Evolutionary conservation across 331 rosid species (phyloP), one percentile per base, ranked within the genome.

Genomic region (Telfairia occidentalis): DNA sequence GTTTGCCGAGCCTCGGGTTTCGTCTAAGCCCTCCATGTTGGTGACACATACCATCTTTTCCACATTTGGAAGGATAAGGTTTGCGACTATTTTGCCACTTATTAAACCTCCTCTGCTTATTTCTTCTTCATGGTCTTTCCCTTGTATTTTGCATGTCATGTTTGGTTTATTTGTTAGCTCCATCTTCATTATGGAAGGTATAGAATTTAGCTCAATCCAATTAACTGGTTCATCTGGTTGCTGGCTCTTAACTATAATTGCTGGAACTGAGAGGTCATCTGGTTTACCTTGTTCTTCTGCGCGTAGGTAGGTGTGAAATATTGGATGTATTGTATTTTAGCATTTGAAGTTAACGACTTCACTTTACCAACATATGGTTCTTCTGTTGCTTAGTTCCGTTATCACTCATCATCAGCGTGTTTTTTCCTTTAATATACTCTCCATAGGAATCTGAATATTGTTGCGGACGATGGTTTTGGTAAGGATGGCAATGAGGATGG

Each of bases 1-100:
- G 98, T 94, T 94, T 52, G 89, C 97, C 0, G 98, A 94, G 84
- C 96, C 97, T 0, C 77, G 91, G 75, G 97, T 94, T 85, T 94
- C 97, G 13, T 94, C 98, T 0, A 91, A 94, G 85, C 96, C 96
- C 78, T 94, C 98, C 50, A 84, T 89, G 95, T 87, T 94, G 54
- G 98, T 94, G 28, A 89, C 96, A 5, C 98, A 91, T 76, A 89
- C 98, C 71, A 91, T 94, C 58, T 94, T 94, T 71, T 89, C 97
- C 1, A 84, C 92, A 26, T 92, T 94, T 77, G 98, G 98, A 59
- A 87, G 81, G 73, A 94, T 94, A 86, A 91, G 96, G 98, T 88
- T 38, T 40, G 45, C 45, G 45, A 40, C 11, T 40, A 2, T 40
- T 64, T 64, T 37, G 18, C 8, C 48, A 18, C 2, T 63, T 15